Evolutionary conservation across 768 basidiomycete genomes (phyloP).

Genomic region (Suillus spraguei): DNA sequence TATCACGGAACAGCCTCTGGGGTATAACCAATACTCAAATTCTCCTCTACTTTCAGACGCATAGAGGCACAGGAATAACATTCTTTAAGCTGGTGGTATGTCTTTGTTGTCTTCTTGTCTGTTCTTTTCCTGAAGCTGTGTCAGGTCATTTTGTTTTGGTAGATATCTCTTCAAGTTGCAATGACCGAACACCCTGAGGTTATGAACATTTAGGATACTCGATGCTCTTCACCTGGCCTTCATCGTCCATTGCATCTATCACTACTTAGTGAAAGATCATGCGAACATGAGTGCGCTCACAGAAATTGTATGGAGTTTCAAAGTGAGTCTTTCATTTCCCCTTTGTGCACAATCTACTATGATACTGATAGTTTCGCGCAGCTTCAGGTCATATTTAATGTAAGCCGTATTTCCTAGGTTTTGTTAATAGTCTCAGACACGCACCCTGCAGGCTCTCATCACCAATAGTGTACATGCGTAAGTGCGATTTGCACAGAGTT

Average conservation of each 20-base stretch:
- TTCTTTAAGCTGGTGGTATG: background rate
- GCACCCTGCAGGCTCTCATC: background rate
- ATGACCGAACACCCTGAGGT: background rate
- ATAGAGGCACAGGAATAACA: background rate
- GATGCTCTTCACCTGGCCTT: background rate
- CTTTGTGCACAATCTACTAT: background rate
- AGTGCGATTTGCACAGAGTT: background rate
- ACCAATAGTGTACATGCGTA: background rate
- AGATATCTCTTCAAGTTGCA: background rate
- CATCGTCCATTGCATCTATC: background rate
- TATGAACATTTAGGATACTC: background rate
- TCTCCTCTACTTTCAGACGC: conserved; percentile 10
- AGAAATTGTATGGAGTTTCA: conserved; percentile 22
- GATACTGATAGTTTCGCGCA: background rate
- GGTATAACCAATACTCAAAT: conserved; percentile 5
- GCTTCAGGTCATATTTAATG: background rate
- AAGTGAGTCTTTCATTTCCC: background rate
- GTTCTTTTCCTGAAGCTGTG: background rate
- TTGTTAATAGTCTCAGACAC: background rate
- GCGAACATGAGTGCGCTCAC: background rate
- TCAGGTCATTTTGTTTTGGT: background rate
- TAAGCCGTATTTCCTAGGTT: background rate
- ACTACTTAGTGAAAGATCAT: background rate
- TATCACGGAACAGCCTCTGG: conserved; percentile 5
- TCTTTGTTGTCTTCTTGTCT: background rate